Percentiles rank a stretch among this genome's conserved stretches.
Evolutionary conservation across 306 rosid species (phyloP).

Genomic region (Lathyrus oleraceus): DNA sequence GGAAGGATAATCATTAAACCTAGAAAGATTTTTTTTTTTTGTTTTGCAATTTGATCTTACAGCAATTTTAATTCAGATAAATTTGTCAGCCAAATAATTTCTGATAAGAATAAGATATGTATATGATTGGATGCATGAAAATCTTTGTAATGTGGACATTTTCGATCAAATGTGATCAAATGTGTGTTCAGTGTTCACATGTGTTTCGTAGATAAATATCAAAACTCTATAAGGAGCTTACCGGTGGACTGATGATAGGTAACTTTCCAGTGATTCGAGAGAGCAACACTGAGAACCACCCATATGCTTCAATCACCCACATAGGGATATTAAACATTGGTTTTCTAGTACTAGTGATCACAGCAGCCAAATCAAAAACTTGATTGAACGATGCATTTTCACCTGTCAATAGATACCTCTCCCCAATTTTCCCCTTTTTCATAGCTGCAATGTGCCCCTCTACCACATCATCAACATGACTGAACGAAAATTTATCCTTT

Average conservation of each 20-base stretch:
- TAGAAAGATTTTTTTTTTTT: no score
- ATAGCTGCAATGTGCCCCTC: slow-evolving; percentile 81
- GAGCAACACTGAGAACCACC: slow-evolving; percentile 61
- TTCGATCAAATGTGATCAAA: no score
- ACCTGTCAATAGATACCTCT: slow-evolving; percentile 77
- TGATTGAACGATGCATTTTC: slow-evolving; percentile 79
- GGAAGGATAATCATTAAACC: no score
- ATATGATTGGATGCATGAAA: slow-evolving; percentile 11
- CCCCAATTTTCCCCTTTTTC: slow-evolving; percentile 65
- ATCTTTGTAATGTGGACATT: neutral
- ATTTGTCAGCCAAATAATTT: neutral
- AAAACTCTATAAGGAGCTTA: slow-evolving; percentile 41
- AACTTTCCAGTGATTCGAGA: slow-evolving; percentile 68
- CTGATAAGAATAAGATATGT: neutral
- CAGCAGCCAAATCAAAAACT: slow-evolving; percentile 78
- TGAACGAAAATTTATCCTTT: slow-evolving; percentile 64
- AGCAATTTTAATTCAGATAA: neutral
- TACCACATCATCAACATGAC: slow-evolving; percentile 86
- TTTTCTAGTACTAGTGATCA: slow-evolving; percentile 56
- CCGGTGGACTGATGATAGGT: slow-evolving; percentile 92
- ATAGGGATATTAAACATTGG: slow-evolving; percentile 64
- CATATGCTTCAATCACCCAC: slow-evolving; percentile 74
- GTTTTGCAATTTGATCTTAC: neutral
- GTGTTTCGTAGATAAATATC: no score
- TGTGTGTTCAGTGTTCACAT: no score